A percentile compares a stretch with the other conserved stretches of the same genome.
Conservation (phyloP, 805 yeast species). For the Candida maris region DNA sequence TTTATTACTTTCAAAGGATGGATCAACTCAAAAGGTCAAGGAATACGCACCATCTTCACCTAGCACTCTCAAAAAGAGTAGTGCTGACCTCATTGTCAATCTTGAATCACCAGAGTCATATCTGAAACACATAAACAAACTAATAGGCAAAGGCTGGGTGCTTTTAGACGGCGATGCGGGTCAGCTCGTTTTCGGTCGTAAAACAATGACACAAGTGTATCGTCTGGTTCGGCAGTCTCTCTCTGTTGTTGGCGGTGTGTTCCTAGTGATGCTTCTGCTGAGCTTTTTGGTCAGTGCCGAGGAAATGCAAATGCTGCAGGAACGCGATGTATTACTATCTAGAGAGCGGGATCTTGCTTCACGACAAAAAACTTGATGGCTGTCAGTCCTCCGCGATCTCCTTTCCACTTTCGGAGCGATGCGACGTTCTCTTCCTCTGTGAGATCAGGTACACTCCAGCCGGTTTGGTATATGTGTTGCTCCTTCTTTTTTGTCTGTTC, state of each 20-base stretch:
- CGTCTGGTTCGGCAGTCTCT: slow-evolving; percentile 22
- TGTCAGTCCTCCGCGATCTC: slow-evolving; percentile 73
- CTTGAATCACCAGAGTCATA: slow-evolving; percentile 38
- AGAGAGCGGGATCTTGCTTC: slow-evolving; percentile 22
- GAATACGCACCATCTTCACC: slow-evolving; percentile 6
- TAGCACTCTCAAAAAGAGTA: slow-evolving; percentile 7
- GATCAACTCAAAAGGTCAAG: slow-evolving; percentile 24
- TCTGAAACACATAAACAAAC: slow-evolving; percentile 35
- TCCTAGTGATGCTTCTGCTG: slow-evolving; percentile 23
- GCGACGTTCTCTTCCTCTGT: slow-evolving; percentile 56
- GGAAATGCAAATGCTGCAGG: slow-evolving; percentile 6
- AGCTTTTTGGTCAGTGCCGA: slow-evolving; percentile 27
- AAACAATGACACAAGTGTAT: slow-evolving; percentile 9
- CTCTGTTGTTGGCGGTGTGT: slow-evolving; percentile 29
- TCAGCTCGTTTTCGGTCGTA: slow-evolving; percentile 40
- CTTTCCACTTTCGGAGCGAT: slow-evolving; percentile 71
- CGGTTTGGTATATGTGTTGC: slow-evolving; percentile 57
- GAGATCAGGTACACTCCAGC: slow-evolving; percentile 70
- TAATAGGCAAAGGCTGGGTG: slow-evolving; percentile 48
- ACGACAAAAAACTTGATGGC: slow-evolving; percentile 49
- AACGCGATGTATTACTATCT: too few species aligned
- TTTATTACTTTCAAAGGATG: slow-evolving; percentile 28
- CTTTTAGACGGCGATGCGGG: slow-evolving; percentile 50
- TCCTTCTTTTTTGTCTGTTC: slow-evolving; percentile 64
- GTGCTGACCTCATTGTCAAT: slow-evolving; percentile 16